Conservation (phyloP, 352 stramenopile genomes). For the Elongisporangium senticosum region DNA sequence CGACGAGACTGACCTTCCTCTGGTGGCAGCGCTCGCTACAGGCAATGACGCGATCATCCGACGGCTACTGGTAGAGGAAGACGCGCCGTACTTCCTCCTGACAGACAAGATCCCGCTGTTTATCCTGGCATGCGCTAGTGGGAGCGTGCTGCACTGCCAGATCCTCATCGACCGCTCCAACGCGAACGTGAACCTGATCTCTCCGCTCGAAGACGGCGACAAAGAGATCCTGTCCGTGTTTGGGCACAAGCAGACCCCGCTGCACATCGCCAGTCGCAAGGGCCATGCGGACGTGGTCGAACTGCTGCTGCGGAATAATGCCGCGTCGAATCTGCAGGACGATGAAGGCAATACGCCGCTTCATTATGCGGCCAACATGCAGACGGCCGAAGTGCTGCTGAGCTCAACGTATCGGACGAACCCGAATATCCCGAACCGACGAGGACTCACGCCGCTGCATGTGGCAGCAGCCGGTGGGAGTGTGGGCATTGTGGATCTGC, state of each 20-base stretch:
- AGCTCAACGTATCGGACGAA: constrained; percentile 60
- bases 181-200: constrained; percentile 76
- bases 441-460: constrained; percentile 70
- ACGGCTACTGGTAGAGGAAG: constrained; percentile 61
- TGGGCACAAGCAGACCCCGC: constrained; percentile 58
- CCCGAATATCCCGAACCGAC: constrained; percentile 72
- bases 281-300: constrained; percentile 58
- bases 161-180: constrained; percentile 55
- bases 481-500: constrained; percentile 70
- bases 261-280: constrained; percentile 74
- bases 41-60: constrained; percentile 74
- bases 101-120: constrained; percentile 77
- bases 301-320: constrained; percentile 57
- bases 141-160: constrained; percentile 63
- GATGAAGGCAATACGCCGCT: constrained; percentile 78
- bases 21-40: constrained; percentile 63
- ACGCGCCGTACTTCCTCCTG: constrained; percentile 62
- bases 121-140: constrained; percentile 64
- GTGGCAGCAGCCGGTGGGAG: constrained; percentile 61
- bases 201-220: constrained; percentile 65
- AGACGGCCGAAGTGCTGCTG: constrained; percentile 60
- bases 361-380: constrained; percentile 59
- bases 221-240: constrained; percentile 74
- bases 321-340: constrained; percentile 70
- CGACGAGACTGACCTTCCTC: constrained; percentile 52